Evolutionary conservation across 352 stramenopile genomes (phyloP).

Genomic region (Globisporangium solare): DNA sequence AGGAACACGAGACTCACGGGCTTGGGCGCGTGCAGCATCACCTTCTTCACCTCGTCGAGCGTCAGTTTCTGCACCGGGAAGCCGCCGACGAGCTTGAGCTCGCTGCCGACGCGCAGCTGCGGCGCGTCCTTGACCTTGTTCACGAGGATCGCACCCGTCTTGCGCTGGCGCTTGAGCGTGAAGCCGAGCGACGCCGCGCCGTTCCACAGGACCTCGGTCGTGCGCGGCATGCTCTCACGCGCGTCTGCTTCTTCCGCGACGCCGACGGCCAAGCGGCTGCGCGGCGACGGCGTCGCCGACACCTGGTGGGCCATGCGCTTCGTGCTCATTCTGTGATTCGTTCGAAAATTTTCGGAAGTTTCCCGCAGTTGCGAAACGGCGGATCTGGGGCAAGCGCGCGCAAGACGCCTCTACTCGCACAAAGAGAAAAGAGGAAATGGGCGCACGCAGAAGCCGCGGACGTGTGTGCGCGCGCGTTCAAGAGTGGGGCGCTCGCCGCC

Average conservation of each 20-base stretch:
- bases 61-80: constrained; percentile 71
- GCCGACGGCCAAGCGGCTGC: constrained; percentile 3
- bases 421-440: too few species aligned
- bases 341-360: neutral
- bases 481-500: too few species aligned
- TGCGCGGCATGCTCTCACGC: constrained; percentile 23
- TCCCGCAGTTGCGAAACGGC: neutral
- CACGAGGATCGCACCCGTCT: constrained; percentile 61
- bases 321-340: constrained; percentile 9
- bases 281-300: constrained; percentile 15
- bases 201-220: constrained; percentile 70
- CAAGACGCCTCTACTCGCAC: too few species aligned
- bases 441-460: too few species aligned
- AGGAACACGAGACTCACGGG: constrained; percentile 78
- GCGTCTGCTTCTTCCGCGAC: neutral
- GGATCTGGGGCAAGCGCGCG: too few species aligned
- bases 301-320: constrained; percentile 17
- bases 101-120: constrained; percentile 55
- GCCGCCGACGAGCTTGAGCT: constrained; percentile 69
- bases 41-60: constrained; percentile 68
- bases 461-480: too few species aligned
- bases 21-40: constrained; percentile 70
- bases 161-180: constrained; percentile 71
- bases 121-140: constrained; percentile 40
- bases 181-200: constrained; percentile 48